Evolutionary conservation across 2,329 filamentous ascomycete genomes (phyloP), one percentile per base, ranked within the genome.

Genomic region (Aspergillus pseudoglaucus): DNA sequence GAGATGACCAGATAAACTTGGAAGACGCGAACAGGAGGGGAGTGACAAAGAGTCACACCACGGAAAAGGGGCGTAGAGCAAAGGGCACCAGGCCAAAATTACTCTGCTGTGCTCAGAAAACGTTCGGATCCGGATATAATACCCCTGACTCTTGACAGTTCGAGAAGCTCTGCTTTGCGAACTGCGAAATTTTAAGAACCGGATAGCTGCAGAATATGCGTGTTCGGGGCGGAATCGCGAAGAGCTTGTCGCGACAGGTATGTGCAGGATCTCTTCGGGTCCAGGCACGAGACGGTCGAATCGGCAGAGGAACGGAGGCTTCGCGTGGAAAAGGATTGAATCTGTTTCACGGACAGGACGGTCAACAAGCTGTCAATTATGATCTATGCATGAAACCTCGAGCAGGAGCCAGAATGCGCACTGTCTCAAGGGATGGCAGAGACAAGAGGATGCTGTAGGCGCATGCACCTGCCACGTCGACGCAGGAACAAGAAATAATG

Each of bases 121-220:
- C 15, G 18, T 18, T 38, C 35, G 15, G n/a, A 18, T 18, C 35
- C 35, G n/a, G 17, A 38, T 38, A 18, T 38, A n/a, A 4, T n/a
- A 15, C 3, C 12, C 35, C n/a, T 38, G 17, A 12, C n/a, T 17
- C 37, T 8, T 18, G 17, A 22, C 37, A 39, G 37, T 3, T 22
- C 37, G 17, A 39, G 3, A 39, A 39, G 37, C 18, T 1, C 37
- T 39, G 37, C 37, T 39, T 39, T 18, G 17, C 18, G 37, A 39
- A 39, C 37, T 17, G 37, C 17, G 37, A 37, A 37, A 41, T 37
- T 23, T 32, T 18, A 30, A 35, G 44, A 35, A 37, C 27, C 47
- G 47, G 45, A 46, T 47, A 46, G 38, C 22, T 45, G 53, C 49
- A 57, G 46, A 25, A 44, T 14, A 46, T 18, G 43, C 32, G 33